Conservation (phyloP, 2,329 filamentous ascomycete species). For the Apiospora kogelbergensis region DNA sequence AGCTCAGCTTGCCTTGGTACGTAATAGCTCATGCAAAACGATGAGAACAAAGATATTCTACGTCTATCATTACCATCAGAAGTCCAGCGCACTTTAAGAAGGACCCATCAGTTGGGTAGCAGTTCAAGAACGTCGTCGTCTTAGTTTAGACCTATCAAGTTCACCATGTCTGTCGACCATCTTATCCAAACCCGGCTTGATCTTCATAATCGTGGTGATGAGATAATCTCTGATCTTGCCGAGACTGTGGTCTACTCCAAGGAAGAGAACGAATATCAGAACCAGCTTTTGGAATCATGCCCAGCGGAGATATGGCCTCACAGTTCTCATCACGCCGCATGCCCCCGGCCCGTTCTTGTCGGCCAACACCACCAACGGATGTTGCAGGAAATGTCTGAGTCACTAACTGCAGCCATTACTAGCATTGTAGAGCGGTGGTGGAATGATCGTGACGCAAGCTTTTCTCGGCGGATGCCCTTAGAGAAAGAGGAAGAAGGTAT, state of each 20-base stretch:
- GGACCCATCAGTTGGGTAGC: not conserved
- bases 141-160: not conserved
- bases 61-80: not conserved
- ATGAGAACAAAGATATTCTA: not conserved
- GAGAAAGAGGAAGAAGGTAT: slow-evolving; percentile 13
- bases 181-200: not conserved
- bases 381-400: slow-evolving; percentile 29
- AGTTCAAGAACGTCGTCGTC: not conserved
- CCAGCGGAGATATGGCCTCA: slow-evolving; percentile 24
- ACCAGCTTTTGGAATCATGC: not conserved
- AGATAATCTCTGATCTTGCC: not conserved
- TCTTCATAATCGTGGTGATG: not conserved
- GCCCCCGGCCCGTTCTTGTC: slow-evolving; percentile 36
- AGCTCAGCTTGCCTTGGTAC: not conserved
- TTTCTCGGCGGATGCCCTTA: slow-evolving; percentile 35
- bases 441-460: slow-evolving; percentile 29
- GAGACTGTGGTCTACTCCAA: not conserved
- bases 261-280: not conserved
- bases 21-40: not conserved
- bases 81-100: not conserved
- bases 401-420: slow-evolving; percentile 31
- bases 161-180: not conserved
- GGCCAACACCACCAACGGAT: slow-evolving; percentile 29
- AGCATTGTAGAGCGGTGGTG: slow-evolving; percentile 42
- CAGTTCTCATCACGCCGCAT: slow-evolving; percentile 25